Evolutionary conservation across 345 rosid species (phyloP).

Genomic region (Cardiospermum halicacabum): DNA sequence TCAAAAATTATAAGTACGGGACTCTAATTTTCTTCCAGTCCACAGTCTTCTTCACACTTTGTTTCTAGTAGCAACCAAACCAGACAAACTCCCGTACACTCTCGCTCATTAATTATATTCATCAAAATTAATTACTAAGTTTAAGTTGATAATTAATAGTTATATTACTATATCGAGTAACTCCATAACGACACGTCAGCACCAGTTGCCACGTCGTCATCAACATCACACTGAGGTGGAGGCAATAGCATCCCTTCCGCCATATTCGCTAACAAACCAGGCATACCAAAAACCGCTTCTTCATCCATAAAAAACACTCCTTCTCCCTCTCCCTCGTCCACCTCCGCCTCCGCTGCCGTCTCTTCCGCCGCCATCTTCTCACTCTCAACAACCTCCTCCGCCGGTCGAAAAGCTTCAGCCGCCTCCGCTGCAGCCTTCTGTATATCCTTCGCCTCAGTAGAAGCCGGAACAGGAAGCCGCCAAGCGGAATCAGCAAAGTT

Average conservation of each 20-base stretch:
- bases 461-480: conserved; percentile 63
- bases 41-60: no score
- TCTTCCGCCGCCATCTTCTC: conserved; percentile 62
- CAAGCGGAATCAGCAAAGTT: conserved; percentile 89
- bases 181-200: conserved; percentile 63
- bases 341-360: conserved; percentile 8
- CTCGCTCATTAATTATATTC: not conserved
- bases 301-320: conserved; percentile 50
- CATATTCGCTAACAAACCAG: conserved; percentile 53
- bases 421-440: conserved; percentile 75
- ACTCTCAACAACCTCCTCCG: no score
- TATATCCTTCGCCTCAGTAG: conserved; percentile 56
- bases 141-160: no score
- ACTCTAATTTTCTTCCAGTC: not conserved
- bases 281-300: conserved; percentile 62
- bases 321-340: conserved; percentile 1
- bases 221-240: conserved; percentile 42
- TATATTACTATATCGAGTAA: conserved; percentile 17
- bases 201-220: conserved; percentile 22
- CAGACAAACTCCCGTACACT: not conserved
- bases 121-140: not conserved
- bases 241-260: conserved; percentile 80
- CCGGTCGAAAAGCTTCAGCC: conserved; percentile 38
- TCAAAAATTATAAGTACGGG: conserved; percentile 22
- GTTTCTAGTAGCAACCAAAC: not conserved